Percentiles rank a stretch among this genome's conserved stretches.
phyloP scores from a whole-genome alignment of 768 basidiomycete species.

The Zangia roseola region DNA sequence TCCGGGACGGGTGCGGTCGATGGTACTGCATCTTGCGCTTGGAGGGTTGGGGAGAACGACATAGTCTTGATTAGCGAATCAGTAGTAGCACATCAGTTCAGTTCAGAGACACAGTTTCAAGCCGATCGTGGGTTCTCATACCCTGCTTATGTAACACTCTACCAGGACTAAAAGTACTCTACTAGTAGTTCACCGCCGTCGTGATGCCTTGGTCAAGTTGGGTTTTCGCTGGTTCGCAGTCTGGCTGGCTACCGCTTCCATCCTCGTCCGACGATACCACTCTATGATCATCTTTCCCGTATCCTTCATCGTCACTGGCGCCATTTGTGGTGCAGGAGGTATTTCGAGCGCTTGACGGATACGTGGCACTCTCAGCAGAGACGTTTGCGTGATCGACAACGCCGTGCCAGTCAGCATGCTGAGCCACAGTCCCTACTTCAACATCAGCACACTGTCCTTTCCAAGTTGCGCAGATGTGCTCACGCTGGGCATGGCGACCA shows the following conservation, averaged over 20 bases:
- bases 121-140: no score
- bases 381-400: constrained; percentile 47
- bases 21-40: constrained; percentile 23
- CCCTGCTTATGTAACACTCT: constrained; percentile 19
- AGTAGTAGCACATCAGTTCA: constrained; percentile 11
- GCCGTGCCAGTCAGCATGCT: constrained; percentile 54
- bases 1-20: constrained; percentile 48
- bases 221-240: constrained; percentile 15
- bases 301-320: constrained; percentile 30
- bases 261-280: constrained; percentile 12
- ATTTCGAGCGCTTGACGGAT: constrained; percentile 42
- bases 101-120: no score
- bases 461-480: constrained; percentile 25
- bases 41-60: constrained; percentile 38
- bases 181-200: constrained; percentile 15
- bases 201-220: constrained; percentile 23
- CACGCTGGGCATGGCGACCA: constrained; percentile 65
- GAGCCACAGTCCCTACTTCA: constrained; percentile 51
- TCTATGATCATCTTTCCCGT: constrained; percentile 19
- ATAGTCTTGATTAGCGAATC: constrained; percentile 27
- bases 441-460: constrained; percentile 1
- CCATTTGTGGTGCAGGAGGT: constrained; percentile 15
- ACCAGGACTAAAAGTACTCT: neutral
- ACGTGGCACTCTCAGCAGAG: constrained; percentile 40
- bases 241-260: constrained; percentile 3